Base-by-base conservation (phyloP, 495 filamentous ascomycete species). In the Penicillium silybi region DNA sequence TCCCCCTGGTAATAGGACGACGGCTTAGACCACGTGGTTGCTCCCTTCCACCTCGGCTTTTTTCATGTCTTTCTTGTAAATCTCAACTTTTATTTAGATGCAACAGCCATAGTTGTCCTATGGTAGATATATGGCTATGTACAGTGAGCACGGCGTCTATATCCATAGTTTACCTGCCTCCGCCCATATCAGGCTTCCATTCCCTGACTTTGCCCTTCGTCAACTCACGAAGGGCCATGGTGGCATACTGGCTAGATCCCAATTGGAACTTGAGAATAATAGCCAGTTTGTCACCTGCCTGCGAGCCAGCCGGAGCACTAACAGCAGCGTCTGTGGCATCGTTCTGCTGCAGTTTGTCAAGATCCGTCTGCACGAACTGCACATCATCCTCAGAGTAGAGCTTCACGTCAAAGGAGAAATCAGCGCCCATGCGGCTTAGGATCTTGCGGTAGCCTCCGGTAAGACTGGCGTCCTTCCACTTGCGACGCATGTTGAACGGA, bases 191-290 rank as follows among this genome's bases (percentile, higher is more conserved):
- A 6, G 86, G 81, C 66, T 86, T 81, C 62, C 80, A 89, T 0
- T 77, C 71, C 54, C 68, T 72, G 4, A 84, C 76, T 32, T 79
- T 82, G 2, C 85, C 86, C 63, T 83, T 87, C 75, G 84, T 86
- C 61, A 98, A 71, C 75, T 98, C 93, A 38, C 93, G 78, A 54
- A 98, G 74, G 8, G 90, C 93, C 79, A 98, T 87, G 2, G 95
- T 98, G 0, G 93, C 93, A 64, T 97, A 98, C 65, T 92, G 89
- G 66, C 90, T 92, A 1, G 83, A 81, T 19, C 85, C 85, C 17
- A 98, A 75, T 64, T 92, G 84, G 67, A 98, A 84, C 66, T 86
- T 95, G 48, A 97, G 63, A 11, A 96, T 77, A 2, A 95, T 85
- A 9, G 90, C 92, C 48, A 97, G 72, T 65, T 89, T 92, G 47